Percentiles rank a stretch among this genome's conserved stretches.
Evolutionary conservation across 805 yeast species (phyloP).

Genomic region (Grigorovia yakushimaensis): DNA sequence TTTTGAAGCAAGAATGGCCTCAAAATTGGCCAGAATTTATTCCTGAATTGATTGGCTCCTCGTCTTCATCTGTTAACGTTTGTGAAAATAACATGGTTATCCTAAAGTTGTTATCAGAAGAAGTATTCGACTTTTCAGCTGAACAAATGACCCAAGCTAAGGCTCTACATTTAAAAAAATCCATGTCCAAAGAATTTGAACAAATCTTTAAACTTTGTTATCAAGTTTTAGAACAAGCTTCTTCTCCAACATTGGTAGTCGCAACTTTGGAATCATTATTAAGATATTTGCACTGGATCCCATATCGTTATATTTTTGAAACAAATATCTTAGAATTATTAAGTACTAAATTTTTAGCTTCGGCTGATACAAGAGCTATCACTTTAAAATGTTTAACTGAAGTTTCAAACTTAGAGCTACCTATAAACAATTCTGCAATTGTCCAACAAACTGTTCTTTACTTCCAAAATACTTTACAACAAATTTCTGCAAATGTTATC

Average conservation of each 20-base stretch:
- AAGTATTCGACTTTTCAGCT: slow-evolving; percentile 89
- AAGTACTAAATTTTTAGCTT: slow-evolving; percentile 64
- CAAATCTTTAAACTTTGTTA: slow-evolving; percentile 89
- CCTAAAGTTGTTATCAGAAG: slow-evolving; percentile 81
- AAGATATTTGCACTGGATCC: slow-evolving; percentile 91
- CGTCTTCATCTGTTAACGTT: slow-evolving; percentile 78
- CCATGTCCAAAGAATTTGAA: slow-evolving; percentile 83
- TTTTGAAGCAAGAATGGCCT: slow-evolving; percentile 98
- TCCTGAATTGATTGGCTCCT: slow-evolving; percentile 81
- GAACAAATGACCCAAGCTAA: slow-evolving; percentile 97
- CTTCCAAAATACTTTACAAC: slow-evolving; percentile 67
- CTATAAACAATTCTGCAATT: slow-evolving; percentile 36
- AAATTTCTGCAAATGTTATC: slow-evolving; percentile 50
- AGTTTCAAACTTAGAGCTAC: slow-evolving; percentile 58
- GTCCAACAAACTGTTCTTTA: slow-evolving; percentile 47
- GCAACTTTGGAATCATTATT: slow-evolving; percentile 78
- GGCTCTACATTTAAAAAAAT: slow-evolving; percentile 68
- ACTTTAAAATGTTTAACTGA: slow-evolving; percentile 91
- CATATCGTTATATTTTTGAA: slow-evolving; percentile 79
- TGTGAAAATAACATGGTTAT: slow-evolving; percentile 97
- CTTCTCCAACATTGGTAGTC: slow-evolving; percentile 70
- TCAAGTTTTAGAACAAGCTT: slow-evolving; percentile 83
- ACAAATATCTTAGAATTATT: slow-evolving; percentile 68
- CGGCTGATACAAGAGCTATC: slow-evolving; percentile 70
- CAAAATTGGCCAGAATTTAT: slow-evolving; percentile 96